Percentiles rank a stretch among this genome's conserved stretches.
These are phyloP conservation scores for Magnaporthiopsis rhizophila DNA, from an alignment of 2,329 filamentous ascomycete species.

Conservation along the genomic window DNA sequence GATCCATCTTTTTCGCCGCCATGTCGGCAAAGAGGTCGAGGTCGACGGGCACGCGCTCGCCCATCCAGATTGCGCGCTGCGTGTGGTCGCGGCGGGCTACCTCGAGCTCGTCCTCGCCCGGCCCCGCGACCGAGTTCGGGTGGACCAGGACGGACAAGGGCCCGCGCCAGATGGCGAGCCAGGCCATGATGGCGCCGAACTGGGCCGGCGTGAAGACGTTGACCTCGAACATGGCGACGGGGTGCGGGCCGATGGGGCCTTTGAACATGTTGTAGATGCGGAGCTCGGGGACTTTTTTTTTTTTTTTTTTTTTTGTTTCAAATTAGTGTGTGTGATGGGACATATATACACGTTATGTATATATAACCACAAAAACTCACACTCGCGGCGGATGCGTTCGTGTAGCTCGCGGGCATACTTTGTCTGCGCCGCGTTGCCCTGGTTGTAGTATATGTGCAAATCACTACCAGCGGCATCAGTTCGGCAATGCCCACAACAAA, in stretches of 20 bases:
- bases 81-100: constrained; percentile 50
- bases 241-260: constrained; percentile 71
- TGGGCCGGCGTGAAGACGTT: constrained; percentile 79
- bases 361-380: constrained; percentile 32
- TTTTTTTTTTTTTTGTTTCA: neutral
- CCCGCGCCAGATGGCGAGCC: constrained; percentile 75
- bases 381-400: constrained; percentile 74
- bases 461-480: constrained; percentile 40
- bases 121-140: constrained; percentile 61
- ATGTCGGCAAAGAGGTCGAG: constrained; percentile 37
- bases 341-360: no score
- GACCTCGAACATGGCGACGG: constrained; percentile 85
- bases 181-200: constrained; percentile 82
- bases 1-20: constrained; percentile 4
- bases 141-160: constrained; percentile 74
- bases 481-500: neutral
- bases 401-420: constrained; percentile 65
- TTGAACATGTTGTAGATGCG: constrained; percentile 76
- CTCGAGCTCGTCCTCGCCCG: constrained; percentile 15
- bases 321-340: no score
- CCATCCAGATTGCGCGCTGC: constrained; percentile 67
- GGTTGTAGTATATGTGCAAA: constrained; percentile 77
- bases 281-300: constrained; percentile 64
- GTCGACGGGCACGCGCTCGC: constrained; percentile 56
- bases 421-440: constrained; percentile 51